A percentile compares a stretch with the other conserved stretches of the same genome.
These are phyloP conservation scores for Starmerella tilneyi DNA, from an alignment of 805 yeast genomes.

Conservation along the genomic window DNA sequence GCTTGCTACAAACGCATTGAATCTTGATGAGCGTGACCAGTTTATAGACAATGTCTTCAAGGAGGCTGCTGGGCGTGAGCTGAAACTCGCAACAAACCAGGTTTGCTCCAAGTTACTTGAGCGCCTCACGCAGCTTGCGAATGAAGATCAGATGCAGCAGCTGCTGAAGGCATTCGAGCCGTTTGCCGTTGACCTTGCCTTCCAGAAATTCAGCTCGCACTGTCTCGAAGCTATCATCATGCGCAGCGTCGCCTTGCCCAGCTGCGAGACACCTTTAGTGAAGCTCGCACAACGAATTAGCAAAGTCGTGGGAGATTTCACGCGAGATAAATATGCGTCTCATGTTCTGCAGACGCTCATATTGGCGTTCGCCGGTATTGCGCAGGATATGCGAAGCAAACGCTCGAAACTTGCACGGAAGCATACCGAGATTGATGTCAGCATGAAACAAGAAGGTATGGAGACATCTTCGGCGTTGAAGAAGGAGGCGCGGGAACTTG, in stretches of 20 bases:
- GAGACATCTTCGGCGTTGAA: constrained; percentile 8
- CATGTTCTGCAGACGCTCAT: constrained; percentile 71
- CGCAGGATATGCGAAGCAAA: constrained; percentile 72
- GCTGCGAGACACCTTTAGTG: constrained; percentile 54
- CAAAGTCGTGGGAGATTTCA: constrained; percentile 50
- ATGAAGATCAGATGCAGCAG: constrained; percentile 52
- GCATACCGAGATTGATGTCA: constrained; percentile 37
- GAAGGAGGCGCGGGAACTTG: constrained; percentile 33
- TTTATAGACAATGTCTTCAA: constrained; percentile 71
- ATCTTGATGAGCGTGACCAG: constrained; percentile 58
- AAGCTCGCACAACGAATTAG: constrained; percentile 57
- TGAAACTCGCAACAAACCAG: constrained; percentile 86
- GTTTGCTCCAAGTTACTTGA: constrained; percentile 90
- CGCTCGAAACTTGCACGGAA: constrained; percentile 76
- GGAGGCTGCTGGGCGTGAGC: constrained; percentile 79
- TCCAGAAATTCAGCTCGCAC: constrained; percentile 88
- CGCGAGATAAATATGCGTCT: constrained; percentile 72
- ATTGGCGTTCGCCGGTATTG: constrained; percentile 68
- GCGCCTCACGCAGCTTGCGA: constrained; percentile 60
- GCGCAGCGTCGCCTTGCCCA: constrained; percentile 62
- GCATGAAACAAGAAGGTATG: constrained; percentile 41
- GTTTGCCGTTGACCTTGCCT: constrained; percentile 64
- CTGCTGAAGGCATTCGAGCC: constrained; percentile 59
- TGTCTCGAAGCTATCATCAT: constrained; percentile 79
- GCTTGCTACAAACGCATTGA: constrained; percentile 69